These are phyloP conservation scores for Apium graveolens DNA, from an alignment of 129 eudicot genomes.

Conservation along the genomic window DNA sequence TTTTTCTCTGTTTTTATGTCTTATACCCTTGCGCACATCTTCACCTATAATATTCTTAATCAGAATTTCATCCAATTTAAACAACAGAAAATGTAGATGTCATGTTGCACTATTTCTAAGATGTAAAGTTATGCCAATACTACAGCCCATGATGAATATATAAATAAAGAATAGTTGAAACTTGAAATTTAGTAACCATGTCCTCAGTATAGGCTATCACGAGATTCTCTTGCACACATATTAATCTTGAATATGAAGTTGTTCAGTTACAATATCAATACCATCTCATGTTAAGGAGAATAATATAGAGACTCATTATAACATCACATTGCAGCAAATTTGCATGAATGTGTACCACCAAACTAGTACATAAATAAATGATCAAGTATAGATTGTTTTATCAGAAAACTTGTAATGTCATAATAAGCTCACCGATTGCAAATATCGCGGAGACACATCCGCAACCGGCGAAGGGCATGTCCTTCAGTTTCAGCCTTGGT, in stretches of 20 bases:
- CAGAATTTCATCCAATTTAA: too few relatives aligned
- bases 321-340: neutral
- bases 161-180: too few relatives aligned
- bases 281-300: neutral
- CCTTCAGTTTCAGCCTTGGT: constrained; percentile 90
- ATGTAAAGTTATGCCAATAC: too few relatives aligned
- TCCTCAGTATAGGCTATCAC: neutral
- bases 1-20: too few relatives aligned
- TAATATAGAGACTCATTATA: neutral
- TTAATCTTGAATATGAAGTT: neutral
- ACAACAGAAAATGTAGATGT: too few relatives aligned
- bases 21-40: too few relatives aligned
- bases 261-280: neutral
- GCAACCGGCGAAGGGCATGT: constrained; percentile 87
- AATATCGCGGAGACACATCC: constrained; percentile 97
- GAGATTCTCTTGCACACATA: neutral
- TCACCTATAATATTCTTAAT: too few relatives aligned
- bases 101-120: too few relatives aligned
- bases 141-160: too few relatives aligned
- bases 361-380: neutral
- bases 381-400: neutral
- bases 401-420: neutral
- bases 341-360: neutral
- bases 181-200: too few relatives aligned
- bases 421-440: constrained; percentile 64